Base-by-base conservation (phyloP, 2,329 filamentous ascomycete genomes). In the Exophiala alcalophila region DNA sequence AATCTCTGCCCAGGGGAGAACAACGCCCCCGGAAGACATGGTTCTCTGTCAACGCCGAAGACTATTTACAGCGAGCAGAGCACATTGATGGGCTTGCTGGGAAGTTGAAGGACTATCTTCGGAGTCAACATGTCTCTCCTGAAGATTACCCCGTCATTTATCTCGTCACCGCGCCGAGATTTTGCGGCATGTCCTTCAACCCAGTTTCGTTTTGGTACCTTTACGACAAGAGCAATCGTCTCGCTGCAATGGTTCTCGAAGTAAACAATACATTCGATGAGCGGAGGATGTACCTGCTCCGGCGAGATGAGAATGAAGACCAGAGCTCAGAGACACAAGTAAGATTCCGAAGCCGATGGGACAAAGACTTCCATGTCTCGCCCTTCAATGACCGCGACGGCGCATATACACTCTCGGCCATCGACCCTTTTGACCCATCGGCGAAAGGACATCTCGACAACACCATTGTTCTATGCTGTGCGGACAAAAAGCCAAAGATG, bases 201-300 rank as follows among this genome's bases (percentile, higher is more conserved):
- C 83, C 83, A 0, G 81, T 84, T 2, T 88, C 83, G 0, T 85
- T 89, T 56, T 90, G 84, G 83, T 87, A 88, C 53, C 72, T 90
- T 2, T 89, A 90, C 59, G 74, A 79, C 9, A 53, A 63, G 0
- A 62, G 76, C 6, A 73, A 74, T 44, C 62, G 72, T 4, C 68
- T 89, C 10, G 73, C 70, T 16, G 80, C 79, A 41, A 79, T 87
- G 64, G 71, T 90, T 1, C 59, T 86, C 1, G 84, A 90, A 60
- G 81, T 88, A 31, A 86, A 86, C 62, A 88, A 88, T 55, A 86
- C 83, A 0, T 88, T 86, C 57, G 82, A 78, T 34, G 84, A 89
- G 61, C 72, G 81, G 36, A 75, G 81, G 7, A 75, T 83, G 61
- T 86, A 86, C 56, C 69, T 81, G 24, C 64, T 85, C 9, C 69